A percentile compares a stretch with the other conserved stretches of the same genome.
Evolutionary conservation across 495 filamentous ascomycete species (phyloP).

Genomic region (Cercophora samala): DNA sequence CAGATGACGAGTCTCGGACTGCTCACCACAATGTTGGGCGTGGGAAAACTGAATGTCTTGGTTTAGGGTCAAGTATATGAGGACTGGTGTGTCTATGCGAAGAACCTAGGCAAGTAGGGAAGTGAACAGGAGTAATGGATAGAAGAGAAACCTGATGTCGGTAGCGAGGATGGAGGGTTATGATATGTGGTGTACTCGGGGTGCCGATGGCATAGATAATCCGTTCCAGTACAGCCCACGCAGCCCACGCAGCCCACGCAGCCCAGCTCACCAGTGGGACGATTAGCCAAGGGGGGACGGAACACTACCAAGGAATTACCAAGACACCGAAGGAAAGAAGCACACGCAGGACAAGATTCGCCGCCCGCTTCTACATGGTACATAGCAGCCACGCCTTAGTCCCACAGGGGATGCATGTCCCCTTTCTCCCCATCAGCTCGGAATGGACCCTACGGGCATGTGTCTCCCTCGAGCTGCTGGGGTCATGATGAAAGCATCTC

Average conservation of each 20-base stretch:
- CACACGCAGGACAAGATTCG: neutral
- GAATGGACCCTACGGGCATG: neutral
- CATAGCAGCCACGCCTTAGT: neutral
- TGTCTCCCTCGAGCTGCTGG: neutral
- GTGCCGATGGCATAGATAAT: neutral
- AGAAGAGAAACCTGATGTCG: neutral
- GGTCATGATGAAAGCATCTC: neutral
- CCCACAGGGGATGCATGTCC: neutral
- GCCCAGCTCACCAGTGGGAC: neutral
- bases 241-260: neutral
- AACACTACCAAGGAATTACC: neutral
- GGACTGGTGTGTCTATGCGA: neutral
- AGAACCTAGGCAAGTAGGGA: neutral
- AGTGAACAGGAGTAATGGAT: neutral
- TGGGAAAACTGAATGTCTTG: neutral
- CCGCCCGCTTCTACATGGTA: neutral
- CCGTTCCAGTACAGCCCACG: neutral
- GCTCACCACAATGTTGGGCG: neutral
- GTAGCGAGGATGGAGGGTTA: neutral
- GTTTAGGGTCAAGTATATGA: neutral
- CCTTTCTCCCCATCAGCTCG: neutral
- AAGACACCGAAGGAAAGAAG: neutral
- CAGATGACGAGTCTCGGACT: neutral
- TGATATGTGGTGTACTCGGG: neutral
- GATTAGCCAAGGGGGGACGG: neutral